Base-by-base conservation (phyloP, 768 basidiomycete species). In the Leccinum olivaceopallidum region DNA sequence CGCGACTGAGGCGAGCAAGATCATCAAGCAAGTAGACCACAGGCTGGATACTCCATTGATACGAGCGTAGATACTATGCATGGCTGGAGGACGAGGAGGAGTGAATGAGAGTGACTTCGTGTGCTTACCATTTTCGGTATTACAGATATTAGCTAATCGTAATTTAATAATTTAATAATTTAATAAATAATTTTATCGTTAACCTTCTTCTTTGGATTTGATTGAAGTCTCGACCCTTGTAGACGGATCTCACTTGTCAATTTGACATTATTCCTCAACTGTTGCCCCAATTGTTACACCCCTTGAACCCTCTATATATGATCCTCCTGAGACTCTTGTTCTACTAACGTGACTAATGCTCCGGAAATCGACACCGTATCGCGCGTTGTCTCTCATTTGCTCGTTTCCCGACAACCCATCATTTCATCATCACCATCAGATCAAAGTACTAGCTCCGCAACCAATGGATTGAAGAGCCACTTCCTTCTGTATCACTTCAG, bases 11-110 rank as follows among this genome's bases (percentile, higher is more conserved):
- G 76, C 85, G 42, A 93, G 79, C 24, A 93, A 79, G 6, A 78
- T 81, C 87, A 92, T 89, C 65, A 86, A 73, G 68, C 88, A 92
- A 16, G 88, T 85, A 6, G 90, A 90, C 60, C 92, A 79, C 59
- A 90, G 79, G 6, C 88, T 84, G 26, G 88, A 89, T 65, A 85
- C 71, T 72, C 88, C 90, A 76, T 90, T 94, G 65, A 90, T 70
- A 57, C 92, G 82, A 30, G 90, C 78, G 63, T 85, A 82, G 54
- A 86, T 75, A 66, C 79, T 88, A 64, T 92, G 89, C 90, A 93
- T 93, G 48, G 48, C 26, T 20, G 67, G 36, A 20, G 30, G 53
- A 30, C 16, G 53, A 36, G 20, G 13, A 36, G 5, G 53, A 20
- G 32, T 9, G 28, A n/a, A 32, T 36, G 13, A 36, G 36, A 36